These are phyloP conservation scores for Prunus mume DNA, from an alignment of 306 rosid genomes.

Conservation along the genomic window DNA sequence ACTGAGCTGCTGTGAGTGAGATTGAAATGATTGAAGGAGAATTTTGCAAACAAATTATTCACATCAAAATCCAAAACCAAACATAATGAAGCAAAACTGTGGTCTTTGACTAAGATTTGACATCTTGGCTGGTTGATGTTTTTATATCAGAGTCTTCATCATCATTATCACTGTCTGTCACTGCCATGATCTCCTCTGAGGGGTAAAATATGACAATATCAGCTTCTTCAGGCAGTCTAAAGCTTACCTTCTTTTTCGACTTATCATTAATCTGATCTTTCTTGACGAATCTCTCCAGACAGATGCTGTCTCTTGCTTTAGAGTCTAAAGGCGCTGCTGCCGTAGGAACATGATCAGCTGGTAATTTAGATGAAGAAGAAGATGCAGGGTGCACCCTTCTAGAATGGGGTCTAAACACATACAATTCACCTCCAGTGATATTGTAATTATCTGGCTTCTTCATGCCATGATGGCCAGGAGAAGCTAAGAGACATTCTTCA, in stretches of 20 bases:
- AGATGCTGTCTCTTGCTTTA: conserved; percentile 23
- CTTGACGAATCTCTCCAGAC: background rate
- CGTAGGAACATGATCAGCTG: background rate
- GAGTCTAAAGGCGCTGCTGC: background rate
- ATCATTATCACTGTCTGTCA: background rate
- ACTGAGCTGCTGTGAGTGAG: too few species aligned
- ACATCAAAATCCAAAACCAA: background rate
- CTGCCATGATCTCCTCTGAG: conserved; percentile 4
- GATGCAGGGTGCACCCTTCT: conserved; percentile 26
- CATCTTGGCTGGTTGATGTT: background rate
- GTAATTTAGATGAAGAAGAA: background rate
- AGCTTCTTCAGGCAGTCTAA: conserved; percentile 37
- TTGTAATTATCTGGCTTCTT: background rate
- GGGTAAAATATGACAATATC: conserved; percentile 34
- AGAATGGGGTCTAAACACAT: conserved; percentile 7
- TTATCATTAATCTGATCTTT: background rate
- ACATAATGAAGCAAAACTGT: background rate
- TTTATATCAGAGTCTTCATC: background rate
- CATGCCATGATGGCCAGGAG: conserved; percentile 9
- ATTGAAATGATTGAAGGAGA: too few species aligned
- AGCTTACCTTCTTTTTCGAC: conserved; percentile 34
- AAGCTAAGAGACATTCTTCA: conserved; percentile 21
- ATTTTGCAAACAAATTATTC: background rate
- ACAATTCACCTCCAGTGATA: conserved; percentile 12
- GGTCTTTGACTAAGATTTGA: background rate